Evolutionary conservation across 805 yeast genomes (phyloP), one percentile per base, ranked within the genome.

Genomic region (Clavispora phyllophila): DNA sequence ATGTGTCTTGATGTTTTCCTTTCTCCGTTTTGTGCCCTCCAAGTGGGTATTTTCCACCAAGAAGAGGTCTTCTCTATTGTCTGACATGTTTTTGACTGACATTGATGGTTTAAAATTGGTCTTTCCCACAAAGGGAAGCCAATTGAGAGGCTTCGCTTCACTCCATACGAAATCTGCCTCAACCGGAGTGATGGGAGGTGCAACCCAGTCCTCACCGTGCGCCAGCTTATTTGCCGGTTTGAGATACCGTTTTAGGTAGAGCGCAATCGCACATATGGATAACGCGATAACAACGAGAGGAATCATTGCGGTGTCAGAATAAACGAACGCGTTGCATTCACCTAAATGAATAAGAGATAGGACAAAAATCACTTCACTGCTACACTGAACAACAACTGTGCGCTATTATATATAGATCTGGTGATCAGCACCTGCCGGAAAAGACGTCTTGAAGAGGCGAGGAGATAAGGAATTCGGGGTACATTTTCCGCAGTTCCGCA

Each of bases 1-100:
- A 25, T 66, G 51, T 8, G 61, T 56, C 22, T 43, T 55, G 49
- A 40, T 64, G 50, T 41, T 65, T 58, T 44, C 60, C 58, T 42
- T 59, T 53, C 78, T 65, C 26, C 73, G 50, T 14, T 62, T 63
- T 5, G 78, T 72, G 35, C 68, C 61, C 4, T 67, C 60, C 40
- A 68, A 51, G 54, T 84, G 84, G 0, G 84, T 76, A 35, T 79
- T 62, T 44, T 86, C 93, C 3, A 86, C 58, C 25, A 78, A 62
- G 19, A 86, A 64, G 76, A 82, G 76, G 31, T 82, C 82, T 33
- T 73, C 69, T 2, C 79, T 62, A 2, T 57, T 47, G n/a, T 53
- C 43, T 5, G 59, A 48, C 18, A 68, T 43, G 44, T 62, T 62
- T 14, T 51, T 53, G 28, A 67, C 53, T 4, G 61, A 68, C 68